A percentile compares a stretch with the other conserved stretches of the same genome.
These are phyloP conservation scores for Thelonectria olida DNA, from an alignment of 2,329 filamentous ascomycete species.

Conservation along the genomic window DNA sequence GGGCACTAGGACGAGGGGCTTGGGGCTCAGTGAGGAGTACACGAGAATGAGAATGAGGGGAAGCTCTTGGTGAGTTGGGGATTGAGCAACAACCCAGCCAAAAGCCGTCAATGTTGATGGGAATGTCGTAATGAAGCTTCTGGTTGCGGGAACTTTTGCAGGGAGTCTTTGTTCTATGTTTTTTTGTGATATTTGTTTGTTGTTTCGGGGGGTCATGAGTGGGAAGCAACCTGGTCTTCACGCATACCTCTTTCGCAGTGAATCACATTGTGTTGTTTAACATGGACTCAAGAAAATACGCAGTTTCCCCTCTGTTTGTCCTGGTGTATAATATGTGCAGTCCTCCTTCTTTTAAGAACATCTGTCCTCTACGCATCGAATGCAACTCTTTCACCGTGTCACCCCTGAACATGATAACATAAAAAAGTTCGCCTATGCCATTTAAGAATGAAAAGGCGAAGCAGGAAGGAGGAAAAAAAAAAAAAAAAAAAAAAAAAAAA, in stretches of 20 bases:
- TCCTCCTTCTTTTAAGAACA: not conserved
- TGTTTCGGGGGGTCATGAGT: too few species aligned
- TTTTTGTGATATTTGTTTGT: too few species aligned
- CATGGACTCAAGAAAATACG: too few species aligned
- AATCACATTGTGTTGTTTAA: too few species aligned
- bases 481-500: constrained; percentile 14
- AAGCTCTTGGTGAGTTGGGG: not conserved
- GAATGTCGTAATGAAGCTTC: too few species aligned
- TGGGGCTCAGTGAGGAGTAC: constrained; percentile 2
- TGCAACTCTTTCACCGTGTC: not conserved
- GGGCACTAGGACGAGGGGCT: not conserved
- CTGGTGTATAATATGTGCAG: too few species aligned
- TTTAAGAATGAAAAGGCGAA: not conserved
- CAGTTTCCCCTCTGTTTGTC: too few species aligned
- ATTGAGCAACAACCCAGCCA: not conserved
- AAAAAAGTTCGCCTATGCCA: not conserved
- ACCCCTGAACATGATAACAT: too few species aligned
- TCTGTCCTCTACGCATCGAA: not conserved
- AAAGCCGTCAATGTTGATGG: too few species aligned
- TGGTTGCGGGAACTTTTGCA: not conserved
- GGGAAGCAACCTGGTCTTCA: too few species aligned
- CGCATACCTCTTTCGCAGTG: too few species aligned
- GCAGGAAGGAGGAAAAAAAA: not conserved
- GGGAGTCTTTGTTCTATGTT: too few species aligned
- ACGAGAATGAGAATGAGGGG: not conserved